Evolutionary conservation across 2,329 filamentous ascomycete species (phyloP), one percentile per base, ranked within the genome.

Genomic region (Lasiodiplodia citricola): DNA sequence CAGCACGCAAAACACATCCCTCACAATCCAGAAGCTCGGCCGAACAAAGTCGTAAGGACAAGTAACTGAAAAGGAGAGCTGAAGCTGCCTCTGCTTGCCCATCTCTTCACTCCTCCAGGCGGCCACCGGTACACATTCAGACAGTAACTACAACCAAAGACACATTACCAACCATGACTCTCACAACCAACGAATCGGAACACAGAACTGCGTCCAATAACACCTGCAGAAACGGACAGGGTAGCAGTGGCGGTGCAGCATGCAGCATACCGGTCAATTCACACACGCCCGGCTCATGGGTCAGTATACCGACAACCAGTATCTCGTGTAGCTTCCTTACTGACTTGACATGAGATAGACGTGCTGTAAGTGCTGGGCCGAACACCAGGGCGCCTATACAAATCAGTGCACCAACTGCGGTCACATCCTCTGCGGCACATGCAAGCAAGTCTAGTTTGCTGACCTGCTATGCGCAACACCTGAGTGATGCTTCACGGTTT

Each of bases 321-420:
- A 28, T 28, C 28, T 28, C 4, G 28, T 28, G 28, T 18, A 5
- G 5, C 21, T 16, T 51, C 4, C 16, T n/a, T 37, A 44, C 58
- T 63, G 23, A 63, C 37, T 18, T 23, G 23, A 18, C 16, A 7
- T 31, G 7, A 8, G 16, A 37, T 6, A 64, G 60, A 52, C 60
- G 8, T 64, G 60, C 31, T 64, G 60, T 47, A 64, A 64, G 60
- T 64, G 60, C 47, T 64, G 60, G 60, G 51, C 60, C 11, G 60
- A 64, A 21, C 18, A 64, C 31, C 60, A 64, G 60, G 60, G 60
- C 14, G 47, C 35, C 31, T 64, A 64, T n/a, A 52, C 60, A 13
- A 64, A 52, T 8, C 60, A 64, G 31, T 64, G 60, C 47, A 38
- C 14, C 25, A 64, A 41, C 47, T 64, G 60, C 47, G 60, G 60